Percentiles rank a stretch among this genome's conserved stretches.
Conservation (phyloP, 768 basidiomycete genomes). For the Podaxis sp. region DNA sequence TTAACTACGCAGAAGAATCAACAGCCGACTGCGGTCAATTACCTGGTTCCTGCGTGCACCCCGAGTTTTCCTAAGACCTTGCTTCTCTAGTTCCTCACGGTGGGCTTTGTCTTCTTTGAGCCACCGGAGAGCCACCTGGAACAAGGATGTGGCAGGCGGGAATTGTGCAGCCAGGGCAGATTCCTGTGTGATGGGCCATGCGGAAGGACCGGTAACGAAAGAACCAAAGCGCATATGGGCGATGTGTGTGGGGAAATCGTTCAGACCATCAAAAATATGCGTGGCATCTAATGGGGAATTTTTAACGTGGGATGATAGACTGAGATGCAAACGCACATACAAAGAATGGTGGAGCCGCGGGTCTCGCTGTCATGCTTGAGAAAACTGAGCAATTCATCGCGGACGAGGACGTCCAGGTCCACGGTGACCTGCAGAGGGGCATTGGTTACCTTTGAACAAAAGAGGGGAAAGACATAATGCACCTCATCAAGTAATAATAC, state of each 20-base stretch:
- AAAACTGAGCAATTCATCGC: slow-evolving; percentile 87
- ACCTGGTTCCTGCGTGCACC: slow-evolving; percentile 64
- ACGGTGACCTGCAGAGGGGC: slow-evolving; percentile 74
- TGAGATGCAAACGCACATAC: slow-evolving; percentile 61
- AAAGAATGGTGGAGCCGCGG: slow-evolving; percentile 86
- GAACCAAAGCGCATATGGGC: slow-evolving; percentile 88
- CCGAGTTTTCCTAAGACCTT: slow-evolving; percentile 50
- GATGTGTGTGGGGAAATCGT: slow-evolving; percentile 90
- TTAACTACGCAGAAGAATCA: slow-evolving; percentile 6
- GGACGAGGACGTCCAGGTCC: slow-evolving; percentile 94
- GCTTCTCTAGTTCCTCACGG: slow-evolving; percentile 56
- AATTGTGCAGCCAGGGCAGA: slow-evolving; percentile 23
- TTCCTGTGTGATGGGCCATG: slow-evolving; percentile 59
- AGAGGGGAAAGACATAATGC: slow-evolving; percentile 11
- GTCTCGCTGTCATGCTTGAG: slow-evolving; percentile 78
- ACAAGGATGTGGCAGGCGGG: slow-evolving; percentile 42
- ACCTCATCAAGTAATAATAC: slow-evolving; percentile 94
- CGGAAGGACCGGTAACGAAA: slow-evolving; percentile 62
- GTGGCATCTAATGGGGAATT: slow-evolving; percentile 69
- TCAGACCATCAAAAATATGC: slow-evolving; percentile 94
- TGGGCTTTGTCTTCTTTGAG: slow-evolving; percentile 77
- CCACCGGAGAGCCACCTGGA: slow-evolving; percentile 83
- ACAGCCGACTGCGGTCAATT: slow-evolving; percentile 11
- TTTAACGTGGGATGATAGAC: slow-evolving; percentile 4
- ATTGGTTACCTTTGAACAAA: background rate